These are phyloP conservation scores for Lipomyces mesembrius DNA, from an alignment of 805 yeast species.

Conservation along the genomic window DNA sequence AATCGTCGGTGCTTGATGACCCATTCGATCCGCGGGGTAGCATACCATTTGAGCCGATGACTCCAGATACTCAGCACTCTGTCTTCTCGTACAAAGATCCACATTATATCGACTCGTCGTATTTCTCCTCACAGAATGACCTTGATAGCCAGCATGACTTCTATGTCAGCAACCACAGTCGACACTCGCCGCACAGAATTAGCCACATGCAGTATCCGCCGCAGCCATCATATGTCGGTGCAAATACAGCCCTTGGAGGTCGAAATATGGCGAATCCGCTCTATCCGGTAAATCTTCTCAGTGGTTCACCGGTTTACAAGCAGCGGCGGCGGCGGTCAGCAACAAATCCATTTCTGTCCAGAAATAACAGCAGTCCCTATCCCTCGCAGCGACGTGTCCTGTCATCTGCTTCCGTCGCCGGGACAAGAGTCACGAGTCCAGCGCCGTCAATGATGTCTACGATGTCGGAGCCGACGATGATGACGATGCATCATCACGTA, in stretches of 20 bases:
- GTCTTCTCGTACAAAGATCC: conserved; percentile 9
- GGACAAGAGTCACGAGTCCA: conserved; percentile 2
- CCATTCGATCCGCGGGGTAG: conserved; percentile 2
- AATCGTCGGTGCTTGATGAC: conserved; percentile 27
- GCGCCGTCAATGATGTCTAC: conserved; percentile 9
- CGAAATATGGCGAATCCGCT: conserved; percentile 6
- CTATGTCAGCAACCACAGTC: neutral
- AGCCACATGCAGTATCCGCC: neutral
- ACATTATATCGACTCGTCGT: conserved; percentile 13
- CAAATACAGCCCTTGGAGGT: neutral
- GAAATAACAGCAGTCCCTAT: neutral
- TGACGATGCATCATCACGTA: neutral
- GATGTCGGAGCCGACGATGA: conserved; percentile 9
- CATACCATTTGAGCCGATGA: conserved; percentile 32
- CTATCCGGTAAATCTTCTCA: conserved; percentile 9
- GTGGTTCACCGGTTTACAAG: conserved; percentile 33
- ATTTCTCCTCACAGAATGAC: conserved; percentile 11
- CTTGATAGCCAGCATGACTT: neutral
- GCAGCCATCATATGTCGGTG: neutral
- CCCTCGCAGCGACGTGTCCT: neutral
- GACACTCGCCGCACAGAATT: neutral
- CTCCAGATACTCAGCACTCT: conserved; percentile 36
- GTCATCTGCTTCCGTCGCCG: neutral
- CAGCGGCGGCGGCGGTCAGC: conserved; percentile 31
- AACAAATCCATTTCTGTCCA: conserved; percentile 1